Evolutionary conservation across 495 filamentous ascomycete species (phyloP), one percentile per base, ranked within the genome.

Genomic region (Xylaria grammica): DNA sequence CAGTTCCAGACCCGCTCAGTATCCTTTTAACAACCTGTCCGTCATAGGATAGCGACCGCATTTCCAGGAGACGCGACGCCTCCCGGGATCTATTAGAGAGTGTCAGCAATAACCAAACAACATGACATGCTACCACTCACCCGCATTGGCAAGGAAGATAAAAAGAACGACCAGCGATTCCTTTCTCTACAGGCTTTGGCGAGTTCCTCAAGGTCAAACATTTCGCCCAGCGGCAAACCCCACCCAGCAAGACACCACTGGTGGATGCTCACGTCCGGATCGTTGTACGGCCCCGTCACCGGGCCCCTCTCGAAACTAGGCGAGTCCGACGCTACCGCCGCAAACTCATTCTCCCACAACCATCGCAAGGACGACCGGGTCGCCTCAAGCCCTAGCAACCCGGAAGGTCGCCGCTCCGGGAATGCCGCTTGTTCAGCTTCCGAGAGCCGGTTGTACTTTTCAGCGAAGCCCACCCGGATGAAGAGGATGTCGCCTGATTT

Each of bases 221-320:
- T 68, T 74, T 88, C 86, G 1, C 85, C 85, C 67, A 88, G 85
- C 4, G 85, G 85, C 63, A 81, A 62, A 3, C 86, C 85, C 84
- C 83, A 89, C 8, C 81, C 81, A 4, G 75, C 80, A 27, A 87
- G 67, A 30, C 84, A 65, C 79, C 79, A 85, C 66, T 87, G 77
- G 71, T 34, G 67, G 34, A 45, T 40, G 57, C 48, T 49, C 20
- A 54, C 45, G 46, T 52, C 57, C 19, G 44, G 22, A 17, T 67
- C 32, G n/a, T 32, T 42, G 54, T 63, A 63, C 42, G 66, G 62
- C 24, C 69, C 67, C 27, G 71, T 63, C 22, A 62, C 19, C 4
- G 81, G 81, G 45, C 65, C 71, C 22, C 74, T 72, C 69, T 87
- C 84, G 63, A 82, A 84, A 29, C 69, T 75, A n/a, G 78, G 75